Evolutionary conservation across 768 basidiomycete species (phyloP).

Genomic region (Amanita pallidorosea): DNA sequence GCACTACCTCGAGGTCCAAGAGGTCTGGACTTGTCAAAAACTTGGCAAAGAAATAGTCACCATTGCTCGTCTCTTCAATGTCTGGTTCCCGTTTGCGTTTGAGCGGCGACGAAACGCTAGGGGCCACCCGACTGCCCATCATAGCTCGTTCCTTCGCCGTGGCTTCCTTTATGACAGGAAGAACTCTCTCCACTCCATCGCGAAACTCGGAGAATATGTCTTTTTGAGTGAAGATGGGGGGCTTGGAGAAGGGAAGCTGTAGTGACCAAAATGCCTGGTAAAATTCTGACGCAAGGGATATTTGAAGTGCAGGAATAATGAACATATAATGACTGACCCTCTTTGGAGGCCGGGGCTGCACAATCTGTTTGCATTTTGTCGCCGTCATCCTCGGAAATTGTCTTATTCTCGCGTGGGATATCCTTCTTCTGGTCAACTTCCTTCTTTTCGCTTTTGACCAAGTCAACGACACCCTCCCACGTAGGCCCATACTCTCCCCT

Average conservation of each 20-base stretch:
- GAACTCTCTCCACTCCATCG: slow-evolving; percentile 55
- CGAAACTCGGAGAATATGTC: slow-evolving; percentile 55
- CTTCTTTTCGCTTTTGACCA: slow-evolving; percentile 20
- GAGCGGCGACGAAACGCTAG: slow-evolving; percentile 24
- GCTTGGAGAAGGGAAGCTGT: slow-evolving; percentile 77
- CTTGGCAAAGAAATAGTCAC: slow-evolving; percentile 89
- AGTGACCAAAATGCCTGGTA: slow-evolving; percentile 88
- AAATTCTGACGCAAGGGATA: slow-evolving; percentile 38
- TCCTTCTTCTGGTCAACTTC: slow-evolving; percentile 19
- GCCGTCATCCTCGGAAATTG: slow-evolving; percentile 19
- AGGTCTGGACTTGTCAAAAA: slow-evolving; percentile 84
- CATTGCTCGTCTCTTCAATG: slow-evolving; percentile 39
- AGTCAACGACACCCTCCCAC: slow-evolving; percentile 57
- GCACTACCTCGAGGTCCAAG: slow-evolving; percentile 70
- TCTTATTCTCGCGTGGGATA: slow-evolving; percentile 11
- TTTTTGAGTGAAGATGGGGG: slow-evolving; percentile 52
- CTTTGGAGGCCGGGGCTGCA: slow-evolving; percentile 34
- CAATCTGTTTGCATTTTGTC: slow-evolving; percentile 58
- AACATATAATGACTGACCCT: slow-evolving; percentile 29
- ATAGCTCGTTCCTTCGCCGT: slow-evolving; percentile 82
- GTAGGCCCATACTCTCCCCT: slow-evolving; percentile 77
- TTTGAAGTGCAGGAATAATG: neutral
- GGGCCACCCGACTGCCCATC: slow-evolving; percentile 60
- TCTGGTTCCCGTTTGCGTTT: slow-evolving; percentile 64
- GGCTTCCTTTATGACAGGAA: slow-evolving; percentile 76